Percentiles rank a stretch among this genome's conserved stretches.
These are phyloP conservation scores for Agarophyton chilense DNA, from an alignment of 23 red algal genomes.

Conservation along the genomic window DNA sequence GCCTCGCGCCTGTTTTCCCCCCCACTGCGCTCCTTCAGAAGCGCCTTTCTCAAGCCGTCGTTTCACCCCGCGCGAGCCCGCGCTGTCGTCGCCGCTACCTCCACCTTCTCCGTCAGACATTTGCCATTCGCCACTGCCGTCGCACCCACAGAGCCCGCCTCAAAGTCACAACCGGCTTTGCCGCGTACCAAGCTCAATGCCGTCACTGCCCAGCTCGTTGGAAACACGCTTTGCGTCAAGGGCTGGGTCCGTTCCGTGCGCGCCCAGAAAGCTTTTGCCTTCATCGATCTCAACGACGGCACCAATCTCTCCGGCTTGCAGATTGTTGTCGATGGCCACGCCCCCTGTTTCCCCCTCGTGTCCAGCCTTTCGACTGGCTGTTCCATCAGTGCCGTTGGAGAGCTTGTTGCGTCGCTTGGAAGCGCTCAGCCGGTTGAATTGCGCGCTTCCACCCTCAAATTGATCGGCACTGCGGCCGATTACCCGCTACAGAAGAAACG, in stretches of 20 bases:
- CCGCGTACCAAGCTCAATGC: constrained; percentile 6
- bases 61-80: background rate
- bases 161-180: constrained; percentile 5
- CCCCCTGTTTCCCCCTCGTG: constrained; percentile 55
- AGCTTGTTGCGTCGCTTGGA: constrained; percentile 77
- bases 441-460: constrained; percentile 57
- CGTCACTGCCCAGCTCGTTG: background rate
- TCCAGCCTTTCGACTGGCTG: constrained; percentile 80
- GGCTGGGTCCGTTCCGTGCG: constrained; percentile 98
- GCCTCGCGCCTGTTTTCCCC: constrained; percentile 10
- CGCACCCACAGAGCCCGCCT: background rate
- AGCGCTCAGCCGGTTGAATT: constrained; percentile 81
- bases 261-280: constrained; percentile 95
- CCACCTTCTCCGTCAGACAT: background rate
- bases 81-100: too few species aligned
- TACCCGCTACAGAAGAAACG: constrained; percentile 99
- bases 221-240: constrained; percentile 76
- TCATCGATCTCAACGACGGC: constrained; percentile 96
- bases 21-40: constrained; percentile 6
- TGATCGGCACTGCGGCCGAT: constrained; percentile 57
- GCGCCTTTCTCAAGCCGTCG: background rate
- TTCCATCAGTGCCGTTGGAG: constrained; percentile 84
- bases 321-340: constrained; percentile 78
- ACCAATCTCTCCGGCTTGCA: constrained; percentile 83
- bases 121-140: background rate